These are phyloP conservation scores for Solanum phureja DNA, from an alignment of 257 asterid species.

Conservation along the genomic window DNA sequence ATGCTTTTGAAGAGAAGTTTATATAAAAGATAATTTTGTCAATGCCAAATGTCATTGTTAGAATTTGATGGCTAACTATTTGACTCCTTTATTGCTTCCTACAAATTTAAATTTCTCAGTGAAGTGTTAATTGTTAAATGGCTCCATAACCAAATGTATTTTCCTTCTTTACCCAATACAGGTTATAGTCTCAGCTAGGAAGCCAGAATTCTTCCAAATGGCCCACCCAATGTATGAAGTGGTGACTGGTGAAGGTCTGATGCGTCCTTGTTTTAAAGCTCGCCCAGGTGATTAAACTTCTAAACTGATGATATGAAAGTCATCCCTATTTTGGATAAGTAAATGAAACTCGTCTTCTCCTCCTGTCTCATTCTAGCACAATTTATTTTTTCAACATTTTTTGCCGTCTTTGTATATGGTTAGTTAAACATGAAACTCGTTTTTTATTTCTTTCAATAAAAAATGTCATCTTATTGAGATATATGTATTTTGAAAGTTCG, in stretches of 20 bases:
- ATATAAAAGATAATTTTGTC: background rate
- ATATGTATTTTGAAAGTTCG: background rate
- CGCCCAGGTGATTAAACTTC: slow-evolving; percentile 37
- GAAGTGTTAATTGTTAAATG: background rate
- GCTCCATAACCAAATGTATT: background rate
- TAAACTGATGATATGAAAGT: background rate
- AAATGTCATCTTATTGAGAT: background rate
- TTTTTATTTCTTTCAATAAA: background rate
- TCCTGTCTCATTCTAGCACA: background rate
- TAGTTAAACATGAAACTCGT: background rate
- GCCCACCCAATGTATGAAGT: slow-evolving; percentile 90
- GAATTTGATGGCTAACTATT: background rate
- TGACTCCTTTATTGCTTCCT: background rate
- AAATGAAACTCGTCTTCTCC: background rate
- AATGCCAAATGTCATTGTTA: background rate
- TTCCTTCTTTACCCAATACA: slow-evolving; percentile 4
- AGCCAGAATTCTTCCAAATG: slow-evolving; percentile 87
- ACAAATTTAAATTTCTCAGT: background rate
- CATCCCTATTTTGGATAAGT: background rate
- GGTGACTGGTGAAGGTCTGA: slow-evolving; percentile 82
- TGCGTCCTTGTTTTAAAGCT: slow-evolving; percentile 91
- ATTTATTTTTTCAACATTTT: background rate
- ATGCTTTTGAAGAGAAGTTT: background rate
- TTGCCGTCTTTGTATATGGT: background rate
- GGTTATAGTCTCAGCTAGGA: slow-evolving; percentile 89